These are phyloP conservation scores for Candida vaughaniae DNA, from an alignment of 805 yeast species.

Conservation along the genomic window DNA sequence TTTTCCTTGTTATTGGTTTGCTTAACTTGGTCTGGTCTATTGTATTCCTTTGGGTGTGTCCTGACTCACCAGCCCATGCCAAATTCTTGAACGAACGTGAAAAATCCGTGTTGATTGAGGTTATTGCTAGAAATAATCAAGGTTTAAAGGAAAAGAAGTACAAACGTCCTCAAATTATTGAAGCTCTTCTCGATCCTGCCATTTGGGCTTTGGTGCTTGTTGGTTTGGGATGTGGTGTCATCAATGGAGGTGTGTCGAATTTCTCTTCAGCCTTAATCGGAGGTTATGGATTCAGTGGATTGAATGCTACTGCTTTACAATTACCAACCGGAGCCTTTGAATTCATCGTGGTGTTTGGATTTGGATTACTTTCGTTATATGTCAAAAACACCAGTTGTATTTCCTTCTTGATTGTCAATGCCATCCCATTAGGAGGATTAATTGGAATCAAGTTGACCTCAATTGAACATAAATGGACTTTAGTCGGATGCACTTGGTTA, in stretches of 20 bases:
- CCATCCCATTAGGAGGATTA: slow-evolving; percentile 25
- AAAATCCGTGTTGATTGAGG: slow-evolving; percentile 20
- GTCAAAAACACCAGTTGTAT: slow-evolving; percentile 18
- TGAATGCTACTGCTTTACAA: slow-evolving; percentile 26
- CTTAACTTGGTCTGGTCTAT: slow-evolving; percentile 19
- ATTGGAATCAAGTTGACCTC: slow-evolving; percentile 22
- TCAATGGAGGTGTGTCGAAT: slow-evolving; percentile 28
- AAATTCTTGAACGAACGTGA: slow-evolving; percentile 33
- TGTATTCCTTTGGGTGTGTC: slow-evolving; percentile 18
- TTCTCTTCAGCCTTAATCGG: slow-evolving; percentile 26
- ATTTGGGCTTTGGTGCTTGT: slow-evolving; percentile 20
- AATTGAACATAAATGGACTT: slow-evolving; percentile 21
- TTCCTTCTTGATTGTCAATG: slow-evolving; percentile 17
- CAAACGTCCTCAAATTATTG: slow-evolving; percentile 19
- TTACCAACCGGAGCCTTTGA: slow-evolving; percentile 28
- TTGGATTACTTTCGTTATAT: slow-evolving; percentile 23
- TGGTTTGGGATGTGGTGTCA: slow-evolving; percentile 30
- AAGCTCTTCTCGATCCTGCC: slow-evolving; percentile 20
- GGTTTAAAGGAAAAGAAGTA: slow-evolving; percentile 24
- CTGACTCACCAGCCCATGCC: slow-evolving; percentile 29
- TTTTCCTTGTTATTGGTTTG: slow-evolving; percentile 20
- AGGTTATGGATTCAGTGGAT: slow-evolving; percentile 32
- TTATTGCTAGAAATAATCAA: slow-evolving; percentile 21
- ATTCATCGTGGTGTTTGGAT: slow-evolving; percentile 24
- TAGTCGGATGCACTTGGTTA: slow-evolving; percentile 31